A percentile compares a stretch with the other conserved stretches of the same genome.
Conservation (phyloP, 108 stramenopile genomes). For the Ochromonas danica region DNA sequence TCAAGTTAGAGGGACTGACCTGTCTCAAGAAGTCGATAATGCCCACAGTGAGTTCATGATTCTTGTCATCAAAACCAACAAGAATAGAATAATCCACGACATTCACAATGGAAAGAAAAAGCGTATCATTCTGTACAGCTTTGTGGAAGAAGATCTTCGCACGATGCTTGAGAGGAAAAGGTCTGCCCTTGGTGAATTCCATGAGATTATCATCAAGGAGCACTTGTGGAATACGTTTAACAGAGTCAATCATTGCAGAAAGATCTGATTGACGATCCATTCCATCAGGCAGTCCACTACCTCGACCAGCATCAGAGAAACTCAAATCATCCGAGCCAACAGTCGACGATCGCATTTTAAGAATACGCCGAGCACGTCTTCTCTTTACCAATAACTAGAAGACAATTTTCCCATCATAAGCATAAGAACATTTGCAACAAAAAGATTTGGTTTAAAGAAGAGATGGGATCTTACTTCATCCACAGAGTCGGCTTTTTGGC, state of each 20-base stretch:
- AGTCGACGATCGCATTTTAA: too few relatives aligned
- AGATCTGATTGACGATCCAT: too few relatives aligned
- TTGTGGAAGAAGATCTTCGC: conserved; percentile 87
- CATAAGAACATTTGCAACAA: too few relatives aligned
- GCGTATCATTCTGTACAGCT: conserved; percentile 87
- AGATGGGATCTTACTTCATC: conserved; percentile 36
- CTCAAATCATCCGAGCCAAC: too few relatives aligned
- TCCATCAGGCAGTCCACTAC: too few relatives aligned
- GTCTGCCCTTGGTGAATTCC: conserved; percentile 83
- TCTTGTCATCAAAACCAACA: conserved; percentile 88
- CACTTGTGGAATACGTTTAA: conserved; percentile 42
- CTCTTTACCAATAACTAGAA: too few relatives aligned
- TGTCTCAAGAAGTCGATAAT: conserved; percentile 98
- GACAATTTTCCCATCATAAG: too few relatives aligned
- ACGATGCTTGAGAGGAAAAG: conserved; percentile 83
- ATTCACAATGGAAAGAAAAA: conserved; percentile 90
- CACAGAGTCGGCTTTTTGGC: background rate
- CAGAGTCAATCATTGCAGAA: too few relatives aligned
- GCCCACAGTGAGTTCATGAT: conserved; percentile 86
- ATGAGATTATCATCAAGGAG: conserved; percentile 92
- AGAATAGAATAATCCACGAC: conserved; percentile 95
- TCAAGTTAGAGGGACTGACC: background rate
- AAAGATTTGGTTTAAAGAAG: too few relatives aligned
- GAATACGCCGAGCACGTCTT: too few relatives aligned
- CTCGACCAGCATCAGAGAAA: too few relatives aligned